phyloP scores from a whole-genome alignment of 768 basidiomycete species.

The Tephrocybe sp. region DNA sequence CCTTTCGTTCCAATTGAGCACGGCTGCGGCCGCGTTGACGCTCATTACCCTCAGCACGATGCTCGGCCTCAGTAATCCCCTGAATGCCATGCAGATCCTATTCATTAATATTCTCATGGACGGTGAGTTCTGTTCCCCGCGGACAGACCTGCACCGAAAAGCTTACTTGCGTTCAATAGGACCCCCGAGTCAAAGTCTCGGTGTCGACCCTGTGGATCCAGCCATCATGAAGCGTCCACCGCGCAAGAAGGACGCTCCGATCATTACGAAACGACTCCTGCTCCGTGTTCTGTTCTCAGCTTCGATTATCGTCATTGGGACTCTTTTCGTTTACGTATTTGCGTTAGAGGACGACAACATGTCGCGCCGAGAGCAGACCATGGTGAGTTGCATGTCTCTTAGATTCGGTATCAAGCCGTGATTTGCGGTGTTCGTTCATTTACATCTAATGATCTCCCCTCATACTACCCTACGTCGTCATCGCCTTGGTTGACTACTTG shows the following conservation, averaged over 20 bases:
- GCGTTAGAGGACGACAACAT: conserved; percentile 83
- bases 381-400: conserved; percentile 55
- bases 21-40: conserved; percentile 94
- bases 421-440: conserved; percentile 5
- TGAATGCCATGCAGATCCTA: conserved; percentile 99
- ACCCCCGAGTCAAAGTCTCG: conserved; percentile 92
- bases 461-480: neutral
- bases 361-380: conserved; percentile 90
- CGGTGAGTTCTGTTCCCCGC: conserved; percentile 44
- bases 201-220: conserved; percentile 94
- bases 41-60: conserved; percentile 93
- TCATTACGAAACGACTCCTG: conserved; percentile 74
- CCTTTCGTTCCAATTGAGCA: conserved; percentile 94
- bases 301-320: conserved; percentile 86
- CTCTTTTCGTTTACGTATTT: conserved; percentile 82
- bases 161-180: conserved; percentile 42
- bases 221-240: conserved; percentile 93
- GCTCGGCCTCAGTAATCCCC: conserved; percentile 85
- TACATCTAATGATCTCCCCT: neutral
- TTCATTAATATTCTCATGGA: conserved; percentile 99
- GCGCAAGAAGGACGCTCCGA: conserved; percentile 87
- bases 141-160: neutral
- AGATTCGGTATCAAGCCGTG: neutral
- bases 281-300: conserved; percentile 91
- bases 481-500: neutral